Base-by-base conservation (phyloP, 179 eudicot genomes). In the Spergularia azorica region DNA sequence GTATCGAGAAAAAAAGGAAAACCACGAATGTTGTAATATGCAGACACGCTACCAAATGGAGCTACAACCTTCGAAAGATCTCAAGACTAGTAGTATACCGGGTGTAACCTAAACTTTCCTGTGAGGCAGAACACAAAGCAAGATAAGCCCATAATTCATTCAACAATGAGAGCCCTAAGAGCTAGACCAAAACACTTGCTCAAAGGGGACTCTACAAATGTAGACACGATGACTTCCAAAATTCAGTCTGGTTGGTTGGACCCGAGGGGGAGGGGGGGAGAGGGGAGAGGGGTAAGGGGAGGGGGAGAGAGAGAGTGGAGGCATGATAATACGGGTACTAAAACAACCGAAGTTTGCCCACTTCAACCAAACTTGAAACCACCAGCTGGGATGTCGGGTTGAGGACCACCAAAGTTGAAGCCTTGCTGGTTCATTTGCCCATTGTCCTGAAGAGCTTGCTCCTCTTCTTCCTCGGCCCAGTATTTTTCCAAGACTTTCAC, bases 401-500 rank as follows among this genome's bases (percentile, higher is more conserved):
- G 84, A 70, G 79, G 63, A 66, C 78, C 79, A 71, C 89, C 87
- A 67, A 89, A 89, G 80, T 76, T 83, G 78, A 86, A 89, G 75
- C 86, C 80, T 14, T 79, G 82, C 26, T 79, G 86, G 36, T 80
- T 79, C 62, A 64, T 78, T 65, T 62, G 72, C 9, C 74, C 79
- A 26, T 85, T 84, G 70, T 81, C 88, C 67, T 74, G 86, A 56
- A 74, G 70, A 68, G 46, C 55, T 65, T 81, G 86, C 64, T 76
- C 95, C 69, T 81, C 94, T 4, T 90, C 93, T 26, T 90, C 97
- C 77, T 92, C 97, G 36, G 90, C 87, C 97, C 97, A 92, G 71
- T 89, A 92, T 66, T 87, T 85, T 82, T 92, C 97, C 74, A 90
- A 81, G 67, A 92, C 88, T 85, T 92, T 89, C 79, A 92, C 97